Percentiles rank a stretch among this genome's conserved stretches.
These are phyloP conservation scores for Boletus sp. DNA, from an alignment of 1,284 basidiomycete genomes.

Conservation along the genomic window DNA sequence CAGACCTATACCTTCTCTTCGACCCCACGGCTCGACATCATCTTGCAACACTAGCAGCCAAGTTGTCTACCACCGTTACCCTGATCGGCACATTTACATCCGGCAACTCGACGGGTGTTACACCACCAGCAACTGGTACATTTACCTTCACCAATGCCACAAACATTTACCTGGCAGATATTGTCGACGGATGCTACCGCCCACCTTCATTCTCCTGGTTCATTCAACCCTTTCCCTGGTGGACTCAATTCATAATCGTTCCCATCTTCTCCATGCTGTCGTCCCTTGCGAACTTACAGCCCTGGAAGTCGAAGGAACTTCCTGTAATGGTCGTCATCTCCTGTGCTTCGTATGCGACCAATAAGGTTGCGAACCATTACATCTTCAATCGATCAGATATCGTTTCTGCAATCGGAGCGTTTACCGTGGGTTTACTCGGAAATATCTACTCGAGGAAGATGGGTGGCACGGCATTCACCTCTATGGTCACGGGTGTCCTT, in stretches of 20 bases:
- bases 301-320: constrained; percentile 64
- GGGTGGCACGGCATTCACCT: constrained; percentile 87
- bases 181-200: constrained; percentile 67
- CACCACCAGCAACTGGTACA: constrained; percentile 56
- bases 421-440: constrained; percentile 77
- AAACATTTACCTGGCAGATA: constrained; percentile 39
- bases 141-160: constrained; percentile 71
- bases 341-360: constrained; percentile 72
- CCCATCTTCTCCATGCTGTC: constrained; percentile 76
- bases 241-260: constrained; percentile 76
- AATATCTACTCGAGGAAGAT: constrained; percentile 82
- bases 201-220: constrained; percentile 68
- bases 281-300: constrained; percentile 76
- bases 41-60: constrained; percentile 49
- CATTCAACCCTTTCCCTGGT: constrained; percentile 71
- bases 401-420: constrained; percentile 83
- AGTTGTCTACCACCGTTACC: constrained; percentile 45
- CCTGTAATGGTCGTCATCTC: constrained; percentile 85
- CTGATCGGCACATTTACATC: constrained; percentile 67
- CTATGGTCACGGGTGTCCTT: constrained; percentile 84
- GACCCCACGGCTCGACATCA: constrained; percentile 56
- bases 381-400: constrained; percentile 84
- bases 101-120: constrained; percentile 52
- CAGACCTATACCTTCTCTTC: constrained; percentile 78
- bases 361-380: constrained; percentile 78